These are phyloP conservation scores for Malassezia slooffiae DNA, from an alignment of 1,284 basidiomycete species.

Conservation along the genomic window DNA sequence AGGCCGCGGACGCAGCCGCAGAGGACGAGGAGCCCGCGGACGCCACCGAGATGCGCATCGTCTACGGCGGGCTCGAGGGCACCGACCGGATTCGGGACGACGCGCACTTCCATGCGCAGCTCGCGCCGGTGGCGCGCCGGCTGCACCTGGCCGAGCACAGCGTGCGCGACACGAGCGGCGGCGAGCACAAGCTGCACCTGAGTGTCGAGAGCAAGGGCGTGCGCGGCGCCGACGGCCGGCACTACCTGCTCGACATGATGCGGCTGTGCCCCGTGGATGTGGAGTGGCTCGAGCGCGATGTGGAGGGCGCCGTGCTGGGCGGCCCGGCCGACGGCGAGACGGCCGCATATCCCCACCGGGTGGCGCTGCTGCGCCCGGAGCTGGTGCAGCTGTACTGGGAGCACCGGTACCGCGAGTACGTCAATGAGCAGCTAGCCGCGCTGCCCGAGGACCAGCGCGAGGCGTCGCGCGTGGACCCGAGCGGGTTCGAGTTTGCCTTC, in stretches of 20 bases:
- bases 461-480: constrained; percentile 33
- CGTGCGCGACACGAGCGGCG: constrained; percentile 49
- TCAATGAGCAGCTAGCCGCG: constrained; percentile 49
- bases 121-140: constrained; percentile 50
- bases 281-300: constrained; percentile 53
- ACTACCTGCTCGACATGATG: constrained; percentile 53
- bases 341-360: constrained; percentile 51
- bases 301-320: constrained; percentile 41
- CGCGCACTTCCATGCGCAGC: constrained; percentile 51
- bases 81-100: constrained; percentile 47
- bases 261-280: constrained; percentile 53
- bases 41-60: constrained; percentile 44
- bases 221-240: constrained; percentile 52
- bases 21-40: constrained; percentile 18
- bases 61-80: constrained; percentile 53
- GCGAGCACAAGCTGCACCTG: constrained; percentile 51
- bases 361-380: constrained; percentile 54
- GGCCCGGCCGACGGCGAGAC: constrained; percentile 21
- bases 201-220: constrained; percentile 55
- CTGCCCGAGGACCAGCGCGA: constrained; percentile 20
- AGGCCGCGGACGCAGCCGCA: constrained; percentile 17
- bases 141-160: constrained; percentile 52
- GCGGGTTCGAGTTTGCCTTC: constrained; percentile 52
- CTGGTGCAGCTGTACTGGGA: constrained; percentile 53
- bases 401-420: constrained; percentile 52